Evolutionary conservation across 768 basidiomycete species (phyloP).

Genomic region (Suillus subluteus): DNA sequence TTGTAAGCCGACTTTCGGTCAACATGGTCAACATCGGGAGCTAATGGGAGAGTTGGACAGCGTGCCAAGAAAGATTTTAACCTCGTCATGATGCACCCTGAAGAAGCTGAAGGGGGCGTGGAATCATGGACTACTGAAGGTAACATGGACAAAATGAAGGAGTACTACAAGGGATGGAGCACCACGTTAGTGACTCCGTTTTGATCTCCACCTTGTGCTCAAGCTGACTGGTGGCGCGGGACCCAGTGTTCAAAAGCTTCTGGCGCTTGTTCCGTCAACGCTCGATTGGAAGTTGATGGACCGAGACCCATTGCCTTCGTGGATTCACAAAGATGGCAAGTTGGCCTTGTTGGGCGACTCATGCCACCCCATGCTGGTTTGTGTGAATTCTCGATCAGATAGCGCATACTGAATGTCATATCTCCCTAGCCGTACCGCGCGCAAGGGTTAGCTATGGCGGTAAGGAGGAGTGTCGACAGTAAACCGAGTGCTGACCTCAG

Average conservation of each 20-base stretch:
- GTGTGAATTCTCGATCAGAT: conserved; percentile 2
- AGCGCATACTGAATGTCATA: neutral
- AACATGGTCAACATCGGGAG: neutral
- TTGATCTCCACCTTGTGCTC: neutral
- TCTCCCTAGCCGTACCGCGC: conserved; percentile 50
- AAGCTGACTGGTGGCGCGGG: conserved; percentile 8
- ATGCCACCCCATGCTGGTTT: conserved; percentile 57
- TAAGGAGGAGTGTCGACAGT: conserved; percentile 26
- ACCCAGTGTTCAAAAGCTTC: conserved; percentile 47
- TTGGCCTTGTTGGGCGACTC: conserved; percentile 56
- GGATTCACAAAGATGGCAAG: conserved; percentile 50
- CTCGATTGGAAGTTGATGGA: conserved; percentile 54
- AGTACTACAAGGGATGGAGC: conserved; percentile 51
- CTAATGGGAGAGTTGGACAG: conserved; percentile 14
- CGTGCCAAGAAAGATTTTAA: conserved; percentile 47
- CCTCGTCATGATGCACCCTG: conserved; percentile 49
- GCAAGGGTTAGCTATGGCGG: conserved; percentile 60
- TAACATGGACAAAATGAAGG: conserved; percentile 48
- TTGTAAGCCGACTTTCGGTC: conserved; percentile 36
- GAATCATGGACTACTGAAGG: conserved; percentile 51
- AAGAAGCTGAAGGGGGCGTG: conserved; percentile 28
- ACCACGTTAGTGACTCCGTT: conserved; percentile 40
- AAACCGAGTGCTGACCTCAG: conserved; percentile 10
- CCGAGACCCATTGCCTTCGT: conserved; percentile 49
- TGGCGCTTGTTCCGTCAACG: conserved; percentile 46